Base-by-base conservation (phyloP, 345 rosid species). In the Eucalyptus curtisii region DNA sequence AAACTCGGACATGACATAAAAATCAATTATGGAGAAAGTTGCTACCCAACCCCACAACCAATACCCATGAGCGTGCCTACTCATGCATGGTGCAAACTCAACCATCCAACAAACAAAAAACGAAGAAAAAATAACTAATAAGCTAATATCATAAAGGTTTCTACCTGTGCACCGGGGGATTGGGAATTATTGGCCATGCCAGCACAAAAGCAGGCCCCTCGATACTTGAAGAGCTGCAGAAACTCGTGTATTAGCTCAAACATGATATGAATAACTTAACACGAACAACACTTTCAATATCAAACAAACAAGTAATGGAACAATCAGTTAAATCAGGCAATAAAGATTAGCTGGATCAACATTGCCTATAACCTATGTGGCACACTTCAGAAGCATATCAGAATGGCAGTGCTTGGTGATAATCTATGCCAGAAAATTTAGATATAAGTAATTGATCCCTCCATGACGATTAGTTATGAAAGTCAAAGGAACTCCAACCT, bases 121-220 rank as follows among this genome's bases (percentile, higher is more conserved):
- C 25, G 22, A 20, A 30, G 19, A 86, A 17, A 61, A 22, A 49
- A 49, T 5, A 59, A 89, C 48, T 30, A 86, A 86, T 40, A 57
- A 17, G 31, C 49, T 27, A 87, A 85, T 49, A 86, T 85, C 55
- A 50, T 40, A 49, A 49, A 19, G 3, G 7, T 8, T 22, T 33
- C 30, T 82, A 95, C 98, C 96, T 96, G 98, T 9, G 93, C 80
- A 88, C 95, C 95, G 47, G 98, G 92, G 61, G 95, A 90, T 71
- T 93, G 98, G 90, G 95, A 91, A 91, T 94, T 95, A 89, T 94
- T 95, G 85, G 96, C 93, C 99, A 97, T 96, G 40, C 71, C 44
- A 86, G 45, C 82, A 85, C 20, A 27, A 31, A 40, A 76, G 15
- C 27, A 76, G 47, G 47, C 84, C 84, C 42, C 84, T 40, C 40